These are phyloP conservation scores for Epichloe uncinata DNA, from an alignment of 2,329 filamentous ascomycete species.

Conservation along the genomic window DNA sequence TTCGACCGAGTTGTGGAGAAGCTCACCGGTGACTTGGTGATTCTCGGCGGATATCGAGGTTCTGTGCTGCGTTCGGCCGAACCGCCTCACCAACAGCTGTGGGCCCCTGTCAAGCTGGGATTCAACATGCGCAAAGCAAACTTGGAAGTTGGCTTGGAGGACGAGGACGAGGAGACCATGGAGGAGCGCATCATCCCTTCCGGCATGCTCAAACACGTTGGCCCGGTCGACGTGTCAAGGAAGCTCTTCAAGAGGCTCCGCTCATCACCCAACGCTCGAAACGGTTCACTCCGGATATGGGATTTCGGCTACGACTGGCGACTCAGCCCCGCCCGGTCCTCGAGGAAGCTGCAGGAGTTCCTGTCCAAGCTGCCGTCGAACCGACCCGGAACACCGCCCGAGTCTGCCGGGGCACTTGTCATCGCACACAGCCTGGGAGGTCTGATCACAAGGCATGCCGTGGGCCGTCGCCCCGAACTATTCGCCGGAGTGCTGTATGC, in stretches of 20 bases:
- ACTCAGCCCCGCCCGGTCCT: slow-evolving; percentile 66
- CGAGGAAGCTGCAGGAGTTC: slow-evolving; percentile 56
- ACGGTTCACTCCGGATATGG: slow-evolving; percentile 63
- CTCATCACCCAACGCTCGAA: slow-evolving; percentile 58
- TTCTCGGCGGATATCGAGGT: slow-evolving; percentile 82
- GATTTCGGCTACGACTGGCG: slow-evolving; percentile 96
- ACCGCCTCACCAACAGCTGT: slow-evolving; percentile 72
- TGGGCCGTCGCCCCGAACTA: slow-evolving; percentile 73
- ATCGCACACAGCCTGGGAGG: slow-evolving; percentile 83
- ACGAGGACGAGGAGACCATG: slow-evolving; percentile 73
- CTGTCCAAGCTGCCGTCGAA: slow-evolving; percentile 67
- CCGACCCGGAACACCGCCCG: slow-evolving; percentile 34
- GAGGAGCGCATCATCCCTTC: slow-evolving; percentile 70
- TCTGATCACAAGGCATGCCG: slow-evolving; percentile 73
- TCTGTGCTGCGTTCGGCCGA: slow-evolving; percentile 78
- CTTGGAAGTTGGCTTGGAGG: slow-evolving; percentile 69
- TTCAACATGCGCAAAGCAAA: slow-evolving; percentile 86
- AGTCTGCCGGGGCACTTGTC: slow-evolving; percentile 58
- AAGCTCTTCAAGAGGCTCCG: slow-evolving; percentile 67
- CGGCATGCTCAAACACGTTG: slow-evolving; percentile 84
- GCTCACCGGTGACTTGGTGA: slow-evolving; percentile 71
- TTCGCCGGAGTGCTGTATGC: slow-evolving; percentile 80
- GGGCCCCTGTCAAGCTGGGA: slow-evolving; percentile 89
- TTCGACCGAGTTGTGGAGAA: slow-evolving; percentile 47
- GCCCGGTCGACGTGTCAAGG: slow-evolving; percentile 78